A percentile compares a stretch with the other conserved stretches of the same genome.
phyloP scores from a whole-genome alignment of 306 rosid genomes.

The Glycine tomentella region DNA sequence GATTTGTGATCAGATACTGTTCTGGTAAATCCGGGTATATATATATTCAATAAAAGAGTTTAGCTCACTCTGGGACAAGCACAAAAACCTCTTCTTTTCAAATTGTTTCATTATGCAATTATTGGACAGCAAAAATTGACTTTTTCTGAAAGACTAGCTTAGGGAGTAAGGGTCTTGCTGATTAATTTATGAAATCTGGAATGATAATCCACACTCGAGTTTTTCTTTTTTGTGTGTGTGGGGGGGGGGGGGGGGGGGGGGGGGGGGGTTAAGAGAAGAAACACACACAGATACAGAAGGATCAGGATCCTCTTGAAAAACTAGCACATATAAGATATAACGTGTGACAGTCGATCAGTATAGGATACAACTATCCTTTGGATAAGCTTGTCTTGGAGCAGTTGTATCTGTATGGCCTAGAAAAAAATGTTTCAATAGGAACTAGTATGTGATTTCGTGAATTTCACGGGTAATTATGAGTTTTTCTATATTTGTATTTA shows the following conservation, averaged over 20 bases:
- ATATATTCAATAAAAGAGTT: constrained; percentile 18
- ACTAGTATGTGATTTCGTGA: no score
- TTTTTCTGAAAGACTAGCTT: background rate
- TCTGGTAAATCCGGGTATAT: constrained; percentile 8
- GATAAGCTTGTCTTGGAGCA: no score
- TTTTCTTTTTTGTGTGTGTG: background rate
- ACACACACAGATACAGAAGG: no score
- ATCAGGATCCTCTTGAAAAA: background rate
- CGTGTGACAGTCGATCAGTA: no score
- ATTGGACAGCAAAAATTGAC: background rate
- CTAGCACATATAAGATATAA: no score
- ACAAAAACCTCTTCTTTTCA: background rate
- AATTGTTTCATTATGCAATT: constrained; percentile 7
- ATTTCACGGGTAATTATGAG: background rate
- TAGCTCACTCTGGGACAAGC: background rate
- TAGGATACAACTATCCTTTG: no score
- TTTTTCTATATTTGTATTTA: background rate
- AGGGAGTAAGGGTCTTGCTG: background rate
- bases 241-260: no score
- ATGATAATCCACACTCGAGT: background rate
- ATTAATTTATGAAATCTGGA: background rate
- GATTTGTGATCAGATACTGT: constrained; percentile 14
- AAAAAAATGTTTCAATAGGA: no score
- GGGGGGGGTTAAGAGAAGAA: no score
- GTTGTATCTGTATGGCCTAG: no score